Base-by-base conservation (phyloP, 345 rosid genomes). In the Corchorus capsularis region DNA sequence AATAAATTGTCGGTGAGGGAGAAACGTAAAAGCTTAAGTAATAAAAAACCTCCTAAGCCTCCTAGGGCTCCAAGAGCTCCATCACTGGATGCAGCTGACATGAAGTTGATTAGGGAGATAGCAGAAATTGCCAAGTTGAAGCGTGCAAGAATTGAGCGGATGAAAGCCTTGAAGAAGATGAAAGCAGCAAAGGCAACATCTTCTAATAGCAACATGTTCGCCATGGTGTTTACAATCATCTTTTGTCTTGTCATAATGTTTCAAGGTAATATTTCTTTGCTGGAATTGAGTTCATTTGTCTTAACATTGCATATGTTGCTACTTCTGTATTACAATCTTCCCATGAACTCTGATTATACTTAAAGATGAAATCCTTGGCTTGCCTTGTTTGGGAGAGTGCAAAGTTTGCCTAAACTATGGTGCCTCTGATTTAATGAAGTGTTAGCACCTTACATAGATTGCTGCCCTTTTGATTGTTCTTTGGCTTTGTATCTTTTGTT, bases 41-140 rank as follows among this genome's bases (percentile, higher is more conserved):
- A 88, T 75, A 82, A 94, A 73, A 92, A 92, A 77, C 62, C 90
- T 43, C 75, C 90, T 5, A 91, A 82, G 75, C 99, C 99, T 79
- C 99, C 99, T 4, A 82, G 94, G n/a, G 95, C 98, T 35, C 99
- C 98, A 0, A 85, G 90, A 75, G 92, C 96, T 70, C 98, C 97
- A 11, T 89, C 92, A 6, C 69, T 96, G 78, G 98, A 92, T 71
- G 87, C 97, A 0, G 90, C 96, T 63, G 99, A 92, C 83, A 87
- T 88, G 86, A 94, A 91, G 82, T 82, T 94, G 68, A 90, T 96
- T 1, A 83, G 82, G 69, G 99, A 96, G 83, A 87, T 94, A 10
- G 71, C 96, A 54, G 98, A 94, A 79, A 79, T 92, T 15, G 94
- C 97, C 69, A 88, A 88, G 93, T 75, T 90, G 83, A 96, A 94